These are phyloP conservation scores for Oehlia diaphana DNA, from an alignment of 192 early-diverging fungal species.

Conservation along the genomic window DNA sequence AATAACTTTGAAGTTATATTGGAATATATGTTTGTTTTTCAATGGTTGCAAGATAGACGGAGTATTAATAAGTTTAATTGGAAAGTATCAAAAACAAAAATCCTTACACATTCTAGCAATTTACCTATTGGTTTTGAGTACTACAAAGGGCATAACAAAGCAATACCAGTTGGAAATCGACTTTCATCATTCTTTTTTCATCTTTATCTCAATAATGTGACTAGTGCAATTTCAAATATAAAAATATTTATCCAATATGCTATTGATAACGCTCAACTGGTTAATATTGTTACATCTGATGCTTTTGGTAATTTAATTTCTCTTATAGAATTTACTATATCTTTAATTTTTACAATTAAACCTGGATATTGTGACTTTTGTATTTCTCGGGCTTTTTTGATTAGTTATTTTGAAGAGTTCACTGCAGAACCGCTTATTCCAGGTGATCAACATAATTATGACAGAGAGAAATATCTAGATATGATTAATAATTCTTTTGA, in stretches of 20 bases:
- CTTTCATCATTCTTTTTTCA: background rate
- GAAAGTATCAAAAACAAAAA: background rate
- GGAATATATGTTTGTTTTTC: constrained; percentile 32
- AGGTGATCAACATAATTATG: background rate
- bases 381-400: background rate
- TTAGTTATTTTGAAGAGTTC: constrained; percentile 5
- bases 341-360: constrained; percentile 1
- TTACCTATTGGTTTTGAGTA: constrained; percentile 10
- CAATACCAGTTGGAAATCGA: constrained; percentile 1
- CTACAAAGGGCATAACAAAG: background rate
- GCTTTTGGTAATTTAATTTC: constrained; percentile 10
- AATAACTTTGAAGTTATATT: constrained; percentile 35
- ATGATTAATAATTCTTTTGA: background rate
- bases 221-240: background rate
- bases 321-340: constrained; percentile 15
- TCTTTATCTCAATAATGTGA: background rate
- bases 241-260: constrained; percentile 7
- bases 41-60: background rate
- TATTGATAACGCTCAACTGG: constrained; percentile 5
- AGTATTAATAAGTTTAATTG: background rate
- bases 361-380: constrained; percentile 1
- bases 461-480: background rate
- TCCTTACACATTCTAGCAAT: background rate
- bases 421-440: background rate
- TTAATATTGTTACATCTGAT: background rate